Evolutionary conservation across 257 asterid genomes (phyloP).

Genomic region (Solanum bulbocastanum): DNA sequence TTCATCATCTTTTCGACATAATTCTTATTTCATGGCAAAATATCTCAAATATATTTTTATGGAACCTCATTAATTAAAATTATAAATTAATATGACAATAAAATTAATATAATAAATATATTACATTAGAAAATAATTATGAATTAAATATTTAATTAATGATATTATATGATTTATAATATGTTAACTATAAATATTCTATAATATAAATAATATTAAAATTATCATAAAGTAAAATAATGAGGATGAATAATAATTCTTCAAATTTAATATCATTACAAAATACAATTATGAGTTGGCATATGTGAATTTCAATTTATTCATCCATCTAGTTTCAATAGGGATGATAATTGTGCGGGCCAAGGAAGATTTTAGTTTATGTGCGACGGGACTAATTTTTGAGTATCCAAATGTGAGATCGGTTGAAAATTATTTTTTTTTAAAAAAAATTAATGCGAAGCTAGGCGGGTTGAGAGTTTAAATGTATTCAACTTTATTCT

Average conservation of each 20-base stretch:
- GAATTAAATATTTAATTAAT: too few relatives aligned
- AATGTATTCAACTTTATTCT: neutral
- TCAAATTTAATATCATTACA: neutral
- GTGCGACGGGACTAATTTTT: neutral
- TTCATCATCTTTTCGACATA: too few relatives aligned
- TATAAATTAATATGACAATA: too few relatives aligned
- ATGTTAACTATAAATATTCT: too few relatives aligned
- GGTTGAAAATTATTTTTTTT: neutral
- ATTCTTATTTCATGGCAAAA: too few relatives aligned
- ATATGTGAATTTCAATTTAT: too few relatives aligned
- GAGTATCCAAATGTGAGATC: neutral
- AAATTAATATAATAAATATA: too few relatives aligned
- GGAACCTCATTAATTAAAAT: neutral
- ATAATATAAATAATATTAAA: too few relatives aligned
- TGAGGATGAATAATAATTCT: neutral
- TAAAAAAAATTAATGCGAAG: neutral
- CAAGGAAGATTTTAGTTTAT: neutral
- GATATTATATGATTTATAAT: too few relatives aligned
- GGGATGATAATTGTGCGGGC: neutral
- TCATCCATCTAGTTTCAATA: neutral
- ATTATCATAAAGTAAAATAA: too few relatives aligned
- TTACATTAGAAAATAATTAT: too few relatives aligned
- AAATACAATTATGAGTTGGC: neutral
- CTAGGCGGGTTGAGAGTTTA: neutral
- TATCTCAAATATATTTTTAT: too few relatives aligned